phyloP scores from a whole-genome alignment of 192 early-diverging fungal species.

The Podochytrium sp. region DNA sequence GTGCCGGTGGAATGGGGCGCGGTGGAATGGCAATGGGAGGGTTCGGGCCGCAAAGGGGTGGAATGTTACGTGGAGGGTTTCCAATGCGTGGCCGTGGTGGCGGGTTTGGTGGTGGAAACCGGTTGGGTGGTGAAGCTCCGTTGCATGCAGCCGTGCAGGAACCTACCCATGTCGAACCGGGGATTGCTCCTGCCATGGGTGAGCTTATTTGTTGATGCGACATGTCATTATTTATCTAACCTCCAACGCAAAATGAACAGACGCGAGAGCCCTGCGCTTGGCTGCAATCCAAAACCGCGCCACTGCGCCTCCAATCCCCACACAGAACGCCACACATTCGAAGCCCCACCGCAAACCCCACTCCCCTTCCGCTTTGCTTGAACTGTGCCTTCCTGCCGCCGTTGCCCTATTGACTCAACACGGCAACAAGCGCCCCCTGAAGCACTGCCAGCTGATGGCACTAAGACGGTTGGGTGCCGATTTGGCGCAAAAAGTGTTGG shows the following conservation, averaged over 20 bases:
- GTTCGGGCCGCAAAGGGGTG: background rate
- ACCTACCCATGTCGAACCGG: too few relatives aligned
- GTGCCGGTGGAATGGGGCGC: background rate
- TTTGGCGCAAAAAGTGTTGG: conserved; percentile 9
- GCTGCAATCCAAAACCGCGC: conserved; percentile 23
- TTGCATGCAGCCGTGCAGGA: too few relatives aligned
- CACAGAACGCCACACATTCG: background rate
- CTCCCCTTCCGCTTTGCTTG: background rate
- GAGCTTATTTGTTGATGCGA: background rate
- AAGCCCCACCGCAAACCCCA: background rate
- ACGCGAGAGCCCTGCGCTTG: conserved; percentile 2
- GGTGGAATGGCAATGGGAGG: background rate
- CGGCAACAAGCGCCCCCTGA: conserved; percentile 1
- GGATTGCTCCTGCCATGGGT: too few relatives aligned
- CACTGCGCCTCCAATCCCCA: background rate
- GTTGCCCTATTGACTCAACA: conserved; percentile 6
- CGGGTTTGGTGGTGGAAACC: background rate
- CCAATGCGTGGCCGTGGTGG: background rate
- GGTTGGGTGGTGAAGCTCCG: background rate
- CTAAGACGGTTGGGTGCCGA: conserved; percentile 4
- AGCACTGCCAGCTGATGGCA: background rate
- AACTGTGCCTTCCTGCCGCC: background rate
- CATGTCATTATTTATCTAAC: background rate
- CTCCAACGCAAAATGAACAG: background rate
- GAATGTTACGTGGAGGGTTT: background rate